phyloP scores from a whole-genome alignment of 495 filamentous ascomycete species.

The Apiosordaria backusii region DNA sequence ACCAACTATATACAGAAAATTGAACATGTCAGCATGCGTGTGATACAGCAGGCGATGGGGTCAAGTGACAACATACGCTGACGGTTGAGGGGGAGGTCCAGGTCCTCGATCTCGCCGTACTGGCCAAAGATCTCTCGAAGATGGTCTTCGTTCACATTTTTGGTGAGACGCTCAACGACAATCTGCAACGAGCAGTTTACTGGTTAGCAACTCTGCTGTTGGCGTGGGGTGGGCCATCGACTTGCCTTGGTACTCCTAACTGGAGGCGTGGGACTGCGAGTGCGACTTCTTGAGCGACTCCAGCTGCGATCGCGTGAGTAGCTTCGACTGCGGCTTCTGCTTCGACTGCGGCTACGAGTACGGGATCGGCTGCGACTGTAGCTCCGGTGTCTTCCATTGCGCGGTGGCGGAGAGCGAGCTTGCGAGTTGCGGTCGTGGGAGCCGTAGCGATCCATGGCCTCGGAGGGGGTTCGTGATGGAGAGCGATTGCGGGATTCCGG shows the following conservation, averaged over 20 bases:
- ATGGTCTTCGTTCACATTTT: conserved; percentile 87
- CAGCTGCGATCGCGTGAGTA: conserved; percentile 29
- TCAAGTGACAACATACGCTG: conserved; percentile 57
- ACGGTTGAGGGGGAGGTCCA: conserved; percentile 87
- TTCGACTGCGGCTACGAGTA: conserved; percentile 21
- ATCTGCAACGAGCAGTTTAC: conserved; percentile 53
- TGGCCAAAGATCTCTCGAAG: conserved; percentile 86
- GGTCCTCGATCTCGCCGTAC: conserved; percentile 78
- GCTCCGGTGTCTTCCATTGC: conserved; percentile 34
- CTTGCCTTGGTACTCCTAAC: conserved; percentile 36
- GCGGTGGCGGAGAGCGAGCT: conserved; percentile 21
- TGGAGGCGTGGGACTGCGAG: conserved; percentile 28
- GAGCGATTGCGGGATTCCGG: conserved; percentile 17
- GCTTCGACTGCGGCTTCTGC: conserved; percentile 18
- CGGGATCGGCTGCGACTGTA: conserved; percentile 23
- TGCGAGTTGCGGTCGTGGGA: conserved; percentile 15
- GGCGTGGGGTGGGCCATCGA: not conserved
- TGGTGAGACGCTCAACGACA: conserved; percentile 92
- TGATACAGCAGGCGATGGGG: not conserved
- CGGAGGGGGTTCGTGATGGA: conserved; percentile 18
- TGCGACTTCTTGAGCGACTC: conserved; percentile 33
- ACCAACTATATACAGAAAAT: conserved; percentile 53
- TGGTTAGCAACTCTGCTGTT: not conserved
- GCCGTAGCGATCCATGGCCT: conserved; percentile 11
- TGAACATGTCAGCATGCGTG: conserved; percentile 15